Conservation (phyloP, 106 monocot genomes). For the Platanthera zijinensis region DNA sequence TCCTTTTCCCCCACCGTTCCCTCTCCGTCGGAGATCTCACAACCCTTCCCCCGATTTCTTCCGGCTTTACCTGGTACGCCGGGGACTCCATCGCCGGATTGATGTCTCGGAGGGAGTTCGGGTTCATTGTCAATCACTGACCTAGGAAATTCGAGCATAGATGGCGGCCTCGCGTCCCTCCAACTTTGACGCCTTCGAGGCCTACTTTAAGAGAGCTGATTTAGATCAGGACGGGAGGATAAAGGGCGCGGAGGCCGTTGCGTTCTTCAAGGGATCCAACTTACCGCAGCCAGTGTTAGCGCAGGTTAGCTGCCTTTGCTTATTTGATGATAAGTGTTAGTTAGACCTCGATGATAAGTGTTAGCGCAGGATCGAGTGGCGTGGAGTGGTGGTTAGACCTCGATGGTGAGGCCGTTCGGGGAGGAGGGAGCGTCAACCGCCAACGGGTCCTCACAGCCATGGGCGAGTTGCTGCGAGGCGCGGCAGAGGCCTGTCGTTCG, state of each 20-base stretch:
- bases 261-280: slow-evolving; percentile 80
- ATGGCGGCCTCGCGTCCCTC: slow-evolving; percentile 10
- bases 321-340: background rate
- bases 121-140: background rate
- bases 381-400: too few relatives aligned
- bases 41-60: background rate
- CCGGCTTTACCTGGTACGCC: background rate
- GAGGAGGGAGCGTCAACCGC: too few relatives aligned
- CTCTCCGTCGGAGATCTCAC: background rate
- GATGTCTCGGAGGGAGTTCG: background rate
- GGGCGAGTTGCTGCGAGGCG: too few relatives aligned
- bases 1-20: background rate
- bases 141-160: background rate
- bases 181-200: slow-evolving; percentile 53
- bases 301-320: slow-evolving; percentile 34
- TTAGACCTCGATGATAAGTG: background rate
- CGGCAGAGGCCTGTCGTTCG: too few relatives aligned
- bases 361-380: too few relatives aligned
- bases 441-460: too few relatives aligned
- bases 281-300: slow-evolving; percentile 71
- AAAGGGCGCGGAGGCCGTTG: slow-evolving; percentile 85
- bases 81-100: slow-evolving; percentile 13
- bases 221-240: slow-evolving; percentile 88
- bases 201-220: slow-evolving; percentile 78
- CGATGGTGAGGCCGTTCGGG: too few relatives aligned